Conservation (phyloP, 352 stramenopile species). For the Lagenidium giganteum region DNA sequence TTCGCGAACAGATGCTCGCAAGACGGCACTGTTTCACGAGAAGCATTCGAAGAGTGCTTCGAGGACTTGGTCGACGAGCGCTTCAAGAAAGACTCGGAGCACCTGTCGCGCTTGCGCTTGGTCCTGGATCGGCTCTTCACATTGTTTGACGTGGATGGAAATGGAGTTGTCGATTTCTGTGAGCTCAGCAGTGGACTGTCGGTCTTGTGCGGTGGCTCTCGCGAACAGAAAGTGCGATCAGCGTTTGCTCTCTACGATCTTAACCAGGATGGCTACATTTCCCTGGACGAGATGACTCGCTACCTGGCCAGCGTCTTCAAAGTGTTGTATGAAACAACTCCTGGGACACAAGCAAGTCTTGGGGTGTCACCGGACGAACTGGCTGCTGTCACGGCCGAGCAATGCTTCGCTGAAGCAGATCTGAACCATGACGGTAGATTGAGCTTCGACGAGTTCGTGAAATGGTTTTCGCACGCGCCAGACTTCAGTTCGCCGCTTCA, state of each 20-base stretch:
- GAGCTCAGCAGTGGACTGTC: constrained; percentile 80
- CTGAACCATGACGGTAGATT: constrained; percentile 75
- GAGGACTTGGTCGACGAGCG: constrained; percentile 77
- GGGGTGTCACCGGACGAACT: constrained; percentile 67
- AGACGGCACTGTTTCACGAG: constrained; percentile 70
- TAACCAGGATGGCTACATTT: constrained; percentile 83
- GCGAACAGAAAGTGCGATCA: constrained; percentile 79
- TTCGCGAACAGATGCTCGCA: constrained; percentile 80
- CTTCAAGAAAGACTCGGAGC: constrained; percentile 67
- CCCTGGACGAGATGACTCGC: constrained; percentile 84
- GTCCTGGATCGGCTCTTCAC: constrained; percentile 77
- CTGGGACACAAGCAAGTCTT: constrained; percentile 46
- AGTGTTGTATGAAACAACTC: constrained; percentile 79
- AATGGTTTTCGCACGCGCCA: constrained; percentile 71
- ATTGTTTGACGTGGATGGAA: constrained; percentile 77
- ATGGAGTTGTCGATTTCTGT: constrained; percentile 79
- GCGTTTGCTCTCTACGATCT: constrained; percentile 87
- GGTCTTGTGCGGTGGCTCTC: constrained; percentile 71
- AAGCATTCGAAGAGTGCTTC: constrained; percentile 83
- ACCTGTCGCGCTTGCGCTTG: constrained; percentile 51
- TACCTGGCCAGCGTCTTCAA: constrained; percentile 86
- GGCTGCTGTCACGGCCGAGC: constrained; percentile 70
- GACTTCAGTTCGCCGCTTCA: too few relatives aligned
- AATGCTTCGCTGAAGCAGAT: constrained; percentile 83
- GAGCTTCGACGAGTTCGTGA: constrained; percentile 84